Conservation (phyloP, 257 asterid genomes). For the Solanum virginianum region DNA sequence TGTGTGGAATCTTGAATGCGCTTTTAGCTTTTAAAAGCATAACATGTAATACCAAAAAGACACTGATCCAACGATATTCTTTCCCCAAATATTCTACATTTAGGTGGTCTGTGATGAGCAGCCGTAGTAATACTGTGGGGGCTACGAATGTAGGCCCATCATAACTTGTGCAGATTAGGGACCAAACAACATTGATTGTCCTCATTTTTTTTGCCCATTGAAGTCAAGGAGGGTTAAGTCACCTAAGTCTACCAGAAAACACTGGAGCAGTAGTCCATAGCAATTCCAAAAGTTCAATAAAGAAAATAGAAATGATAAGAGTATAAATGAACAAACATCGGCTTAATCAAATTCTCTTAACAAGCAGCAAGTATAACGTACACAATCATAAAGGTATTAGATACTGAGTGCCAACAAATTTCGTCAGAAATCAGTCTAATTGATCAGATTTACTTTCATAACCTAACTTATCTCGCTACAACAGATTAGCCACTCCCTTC, state of each 20-base stretch:
- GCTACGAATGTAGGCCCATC: not conserved
- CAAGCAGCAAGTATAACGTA: not conserved
- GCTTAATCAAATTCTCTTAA: not conserved
- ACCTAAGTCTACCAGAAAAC: not conserved
- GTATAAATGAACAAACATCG: not conserved
- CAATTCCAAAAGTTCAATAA: not conserved
- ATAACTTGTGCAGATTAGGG: not conserved
- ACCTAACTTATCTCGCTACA: not conserved
- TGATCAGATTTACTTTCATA: not conserved
- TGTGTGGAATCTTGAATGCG: not conserved
- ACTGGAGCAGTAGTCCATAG: not conserved
- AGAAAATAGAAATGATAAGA: not conserved
- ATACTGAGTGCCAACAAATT: not conserved
- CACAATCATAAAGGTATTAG: not conserved
- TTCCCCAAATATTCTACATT: not conserved
- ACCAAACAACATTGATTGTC: not conserved
- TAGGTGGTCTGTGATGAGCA: not conserved
- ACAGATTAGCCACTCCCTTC: not conserved
- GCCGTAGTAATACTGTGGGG: not conserved
- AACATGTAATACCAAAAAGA: not conserved
- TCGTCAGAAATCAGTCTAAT: not conserved
- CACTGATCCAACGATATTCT: not conserved
- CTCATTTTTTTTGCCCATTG: not conserved
- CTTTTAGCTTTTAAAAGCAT: not conserved
- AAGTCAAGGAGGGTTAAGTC: not conserved